These are phyloP conservation scores for Glycyrrhiza uralensis DNA, from an alignment of 306 rosid genomes.

Conservation along the genomic window DNA sequence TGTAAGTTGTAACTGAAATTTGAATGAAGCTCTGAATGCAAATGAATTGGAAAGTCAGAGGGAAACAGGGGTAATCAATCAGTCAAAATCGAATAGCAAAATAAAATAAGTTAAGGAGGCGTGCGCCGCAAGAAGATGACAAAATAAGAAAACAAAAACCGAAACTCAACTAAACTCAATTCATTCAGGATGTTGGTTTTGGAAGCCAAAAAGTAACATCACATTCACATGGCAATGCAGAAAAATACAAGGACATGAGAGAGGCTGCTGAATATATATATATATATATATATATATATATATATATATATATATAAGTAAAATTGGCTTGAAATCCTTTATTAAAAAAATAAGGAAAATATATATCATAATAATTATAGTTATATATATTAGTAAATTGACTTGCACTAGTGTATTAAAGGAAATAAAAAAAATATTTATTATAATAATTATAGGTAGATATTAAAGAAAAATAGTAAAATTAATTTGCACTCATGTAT, in stretches of 20 bases:
- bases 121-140: conserved; percentile 36
- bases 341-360: no score
- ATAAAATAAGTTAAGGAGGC: not conserved
- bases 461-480: no score
- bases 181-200: not conserved
- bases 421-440: no score
- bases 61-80: not conserved
- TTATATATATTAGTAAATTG: no score
- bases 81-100: not conserved
- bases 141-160: not conserved
- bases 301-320: no score
- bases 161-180: conserved; percentile 1
- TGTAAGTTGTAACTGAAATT: conserved; percentile 8
- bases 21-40: conserved; percentile 7
- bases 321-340: no score
- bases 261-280: conserved; percentile 28
- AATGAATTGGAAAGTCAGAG: not conserved
- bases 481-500: no score
- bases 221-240: no score
- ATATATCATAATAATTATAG: no score
- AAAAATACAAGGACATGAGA: not conserved
- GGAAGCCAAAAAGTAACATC: conserved; percentile 21
- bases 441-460: no score
- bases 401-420: no score
- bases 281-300: no score